phyloP scores from a whole-genome alignment of 2,329 filamentous ascomycete species.

The Xylariaceae sp. region DNA sequence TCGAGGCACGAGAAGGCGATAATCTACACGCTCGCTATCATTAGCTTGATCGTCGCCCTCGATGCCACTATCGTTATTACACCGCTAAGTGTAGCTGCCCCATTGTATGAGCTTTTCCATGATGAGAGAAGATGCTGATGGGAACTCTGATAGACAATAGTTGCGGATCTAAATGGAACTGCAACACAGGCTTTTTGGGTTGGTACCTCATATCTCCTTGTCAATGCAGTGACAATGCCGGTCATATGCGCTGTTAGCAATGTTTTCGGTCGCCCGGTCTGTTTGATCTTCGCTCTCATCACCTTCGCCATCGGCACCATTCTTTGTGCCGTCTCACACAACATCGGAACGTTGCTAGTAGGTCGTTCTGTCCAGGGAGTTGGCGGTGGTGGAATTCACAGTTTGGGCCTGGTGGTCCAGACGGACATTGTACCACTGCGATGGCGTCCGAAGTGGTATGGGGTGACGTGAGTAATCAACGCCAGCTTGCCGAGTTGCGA shows the following conservation, averaged over 20 bases:
- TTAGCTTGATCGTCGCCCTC: slow-evolving; percentile 25
- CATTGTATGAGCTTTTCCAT: neutral
- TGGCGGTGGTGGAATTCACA: slow-evolving; percentile 41
- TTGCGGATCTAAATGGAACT: slow-evolving; percentile 21
- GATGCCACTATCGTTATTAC: slow-evolving; percentile 28
- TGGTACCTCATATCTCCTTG: slow-evolving; percentile 31
- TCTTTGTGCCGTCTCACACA: slow-evolving; percentile 35
- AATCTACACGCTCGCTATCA: slow-evolving; percentile 26
- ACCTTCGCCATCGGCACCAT: slow-evolving; percentile 44
- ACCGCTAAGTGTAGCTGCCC: slow-evolving; percentile 18
- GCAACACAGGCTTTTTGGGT: slow-evolving; percentile 31
- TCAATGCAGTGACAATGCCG: slow-evolving; percentile 31
- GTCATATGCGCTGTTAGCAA: slow-evolving; percentile 33
- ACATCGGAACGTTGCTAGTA: slow-evolving; percentile 35
- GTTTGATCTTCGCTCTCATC: slow-evolving; percentile 33
- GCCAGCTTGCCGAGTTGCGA: too few species aligned
- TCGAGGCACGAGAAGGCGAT: slow-evolving; percentile 27
- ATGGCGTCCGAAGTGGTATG: slow-evolving; percentile 41
- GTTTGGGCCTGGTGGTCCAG: slow-evolving; percentile 39
- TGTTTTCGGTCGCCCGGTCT: slow-evolving; percentile 36
- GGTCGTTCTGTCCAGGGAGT: slow-evolving; percentile 40
- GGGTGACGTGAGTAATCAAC: slow-evolving; percentile 32
- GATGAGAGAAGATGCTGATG: slow-evolving; percentile 6
- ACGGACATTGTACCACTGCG: slow-evolving; percentile 42
- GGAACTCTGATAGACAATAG: slow-evolving; percentile 19